Evolutionary conservation across 2,329 filamentous ascomycete genomes (phyloP).

Genomic region (Penicillium italicum): DNA sequence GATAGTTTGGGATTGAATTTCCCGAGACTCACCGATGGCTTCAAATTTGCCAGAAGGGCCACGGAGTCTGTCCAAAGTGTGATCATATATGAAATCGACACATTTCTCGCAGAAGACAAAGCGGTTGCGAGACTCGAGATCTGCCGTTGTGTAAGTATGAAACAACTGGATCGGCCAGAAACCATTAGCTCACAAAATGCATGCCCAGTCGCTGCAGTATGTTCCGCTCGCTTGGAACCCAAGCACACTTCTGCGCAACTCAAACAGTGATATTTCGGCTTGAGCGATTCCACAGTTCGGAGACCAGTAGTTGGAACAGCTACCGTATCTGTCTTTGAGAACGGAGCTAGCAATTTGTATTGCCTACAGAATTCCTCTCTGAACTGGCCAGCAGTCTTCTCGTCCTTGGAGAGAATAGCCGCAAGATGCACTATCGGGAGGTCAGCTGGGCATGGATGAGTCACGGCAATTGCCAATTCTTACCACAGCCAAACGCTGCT

Average conservation of each 20-base stretch:
- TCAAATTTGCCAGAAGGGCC: conserved; percentile 18
- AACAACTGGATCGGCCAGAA: neutral
- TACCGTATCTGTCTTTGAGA: conserved; percentile 23
- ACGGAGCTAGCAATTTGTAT: conserved; percentile 29
- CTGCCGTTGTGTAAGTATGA: conserved; percentile 22
- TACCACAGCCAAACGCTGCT: conserved; percentile 43
- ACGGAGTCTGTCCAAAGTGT: conserved; percentile 38
- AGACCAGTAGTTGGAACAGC: conserved; percentile 21
- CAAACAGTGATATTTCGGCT: conserved; percentile 41
- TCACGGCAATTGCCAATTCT: conserved; percentile 10
- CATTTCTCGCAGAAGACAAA: conserved; percentile 41
- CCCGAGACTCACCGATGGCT: conserved; percentile 4
- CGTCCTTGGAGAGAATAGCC: conserved; percentile 29
- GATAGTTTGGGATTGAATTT: neutral
- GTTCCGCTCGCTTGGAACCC: conserved; percentile 32
- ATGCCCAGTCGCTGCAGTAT: conserved; percentile 40
- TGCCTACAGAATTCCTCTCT: conserved; percentile 34
- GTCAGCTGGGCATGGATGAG: conserved; percentile 16
- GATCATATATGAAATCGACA: conserved; percentile 43
- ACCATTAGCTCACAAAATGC: conserved; percentile 36
- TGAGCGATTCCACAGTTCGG: conserved; percentile 30
- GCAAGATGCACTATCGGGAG: conserved; percentile 38
- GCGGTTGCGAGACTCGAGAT: conserved; percentile 42
- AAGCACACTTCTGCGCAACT: conserved; percentile 35
- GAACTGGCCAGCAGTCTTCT: conserved; percentile 35